Evolutionary conservation across 768 basidiomycete genomes (phyloP), one percentile per base, ranked within the genome.

Genomic region (Pisolithus sp.): DNA sequence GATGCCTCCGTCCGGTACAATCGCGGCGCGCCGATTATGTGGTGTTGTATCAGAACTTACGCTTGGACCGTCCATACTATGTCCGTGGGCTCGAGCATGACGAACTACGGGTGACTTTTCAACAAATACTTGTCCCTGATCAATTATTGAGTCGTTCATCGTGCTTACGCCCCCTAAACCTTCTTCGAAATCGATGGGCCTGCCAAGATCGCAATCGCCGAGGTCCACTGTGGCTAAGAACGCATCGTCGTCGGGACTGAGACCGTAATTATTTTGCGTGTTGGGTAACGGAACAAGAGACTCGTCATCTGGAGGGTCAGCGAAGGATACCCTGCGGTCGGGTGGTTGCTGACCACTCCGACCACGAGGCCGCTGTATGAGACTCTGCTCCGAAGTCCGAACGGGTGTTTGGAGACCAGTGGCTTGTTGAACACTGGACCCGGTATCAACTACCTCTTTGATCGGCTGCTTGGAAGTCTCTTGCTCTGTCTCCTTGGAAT

Each of bases 211-310:
- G 34, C 69, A 71, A 18, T 76, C 76, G 2, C 71, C 74, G 12
- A 81, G 63, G 52, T 82, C 81, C 21, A 82, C 72, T 9, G 73
- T 65, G 18, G 85, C 83, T 34, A 83, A 69, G 58, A 86, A 77
- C 2, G 75, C 81, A 49, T 82, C 85, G 49, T 88, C 86, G 38
- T 89, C 83, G 1, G 83, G 84, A 51, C 72, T 70, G 56, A 81
- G 76, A 10, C 72, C 71, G 55, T 77, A 82, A 0, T 74, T 56
- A 17, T 71, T 71, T 1, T 67, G 67, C 23, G 59, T 58, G 34
- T 53, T 45, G 31, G 52, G 34, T 9, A 53, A 26, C 10, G 52
- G 55, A 12, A 48, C 49, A 38, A 40, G 5, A 24, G 49, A 12
- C 24, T 49, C 44, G n/a, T 47, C 7, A 4, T 46, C 49, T 24